Evolutionary conservation across 2,329 filamentous ascomycete species (phyloP), one percentile per base, ranked within the genome.

Genomic region (Emergomyces orientalis): DNA sequence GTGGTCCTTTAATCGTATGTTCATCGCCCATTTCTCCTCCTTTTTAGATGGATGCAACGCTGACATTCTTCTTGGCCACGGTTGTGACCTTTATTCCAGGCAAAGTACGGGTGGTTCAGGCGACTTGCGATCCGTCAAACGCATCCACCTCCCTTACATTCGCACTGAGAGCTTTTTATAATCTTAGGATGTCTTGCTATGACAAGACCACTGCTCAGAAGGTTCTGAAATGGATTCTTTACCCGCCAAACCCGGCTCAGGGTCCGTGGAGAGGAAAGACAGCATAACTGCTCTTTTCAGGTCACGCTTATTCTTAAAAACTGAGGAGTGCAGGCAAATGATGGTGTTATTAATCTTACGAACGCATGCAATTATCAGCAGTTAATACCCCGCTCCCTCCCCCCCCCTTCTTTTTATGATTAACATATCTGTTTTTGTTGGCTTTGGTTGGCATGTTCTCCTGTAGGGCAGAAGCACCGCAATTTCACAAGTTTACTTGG

Each of bases 61-160:
- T 62, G 13, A 62, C 37, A 39, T 25, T 30, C n/a, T 5, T 47
- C 25, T 41, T 19, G 60, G 60, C 52, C 51, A 62, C 60, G 4
- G 27, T 57, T 17, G 52, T 62, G 39, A 62, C 52, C 37, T 62
- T 62, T 51, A 47, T 56, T 22, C 9, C 6, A 17, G 60, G 60
- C 37, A 62, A 62, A 62, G 60, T 62, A 25, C 49, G 60, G 14
- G 49, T 61, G 49, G 60, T 61, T 19, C 60, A 61, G 34, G 60
- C 60, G 9, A 55, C 49, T 17, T 61, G 60, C 60, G 17, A 61
- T 30, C 60, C 60, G n/a, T 61, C 60, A 3, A 13, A 61, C 1
- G 3, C 3, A 43, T 30, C 49, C n/a, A n/a, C 60, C 27, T 27
- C 11, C 3, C 37, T 61, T 3, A 61, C 34, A 0, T 43, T n/a